Evolutionary conservation across 495 filamentous ascomycete genomes (phyloP).

Genomic region (Aspergillus indologenus): DNA sequence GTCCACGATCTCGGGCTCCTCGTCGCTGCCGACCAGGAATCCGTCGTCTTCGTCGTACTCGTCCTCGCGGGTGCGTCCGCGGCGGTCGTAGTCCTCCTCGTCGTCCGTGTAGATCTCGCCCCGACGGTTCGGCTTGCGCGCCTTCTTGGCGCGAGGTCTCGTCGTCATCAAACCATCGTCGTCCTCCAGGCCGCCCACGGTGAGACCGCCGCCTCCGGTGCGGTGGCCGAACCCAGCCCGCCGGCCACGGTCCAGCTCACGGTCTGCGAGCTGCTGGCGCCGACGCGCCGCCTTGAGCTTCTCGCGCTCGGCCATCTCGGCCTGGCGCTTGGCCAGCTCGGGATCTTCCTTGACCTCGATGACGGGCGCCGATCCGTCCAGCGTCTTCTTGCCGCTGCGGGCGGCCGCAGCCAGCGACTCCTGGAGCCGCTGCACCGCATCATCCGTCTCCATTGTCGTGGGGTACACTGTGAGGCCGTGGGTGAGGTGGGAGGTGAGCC

Average conservation of each 20-base stretch:
- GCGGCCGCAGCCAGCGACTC: conserved; percentile 62
- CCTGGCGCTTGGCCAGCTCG: conserved; percentile 71
- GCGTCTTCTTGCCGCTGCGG: conserved; percentile 55
- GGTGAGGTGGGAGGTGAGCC: conserved; percentile 76
- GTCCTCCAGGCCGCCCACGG: conserved; percentile 72
- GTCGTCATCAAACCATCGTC: conserved; percentile 50
- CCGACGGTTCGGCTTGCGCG: conserved; percentile 43
- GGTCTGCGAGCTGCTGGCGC: conserved; percentile 64
- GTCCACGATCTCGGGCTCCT: conserved; percentile 58
- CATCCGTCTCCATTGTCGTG: conserved; percentile 67
- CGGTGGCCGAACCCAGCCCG: conserved; percentile 45
- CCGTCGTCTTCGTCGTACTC: conserved; percentile 82
- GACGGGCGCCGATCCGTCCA: conserved; percentile 53
- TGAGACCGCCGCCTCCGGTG: conserved; percentile 57
- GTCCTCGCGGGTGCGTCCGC: conserved; percentile 64
- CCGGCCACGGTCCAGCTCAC: conserved; percentile 58
- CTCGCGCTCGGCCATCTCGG: conserved; percentile 71
- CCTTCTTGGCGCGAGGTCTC: conserved; percentile 40
- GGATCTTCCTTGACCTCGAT: conserved; percentile 70
- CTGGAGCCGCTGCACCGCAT: conserved; percentile 72
- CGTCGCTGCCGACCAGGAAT: conserved; percentile 72
- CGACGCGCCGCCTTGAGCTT: conserved; percentile 63
- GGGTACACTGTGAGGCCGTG: conserved; percentile 71
- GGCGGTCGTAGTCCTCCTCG: conserved; percentile 59
- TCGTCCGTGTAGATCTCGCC: conserved; percentile 57